Evolutionary conservation across 106 monocot genomes (phyloP).

Genomic region (Dendrobium chrysotoxum): DNA sequence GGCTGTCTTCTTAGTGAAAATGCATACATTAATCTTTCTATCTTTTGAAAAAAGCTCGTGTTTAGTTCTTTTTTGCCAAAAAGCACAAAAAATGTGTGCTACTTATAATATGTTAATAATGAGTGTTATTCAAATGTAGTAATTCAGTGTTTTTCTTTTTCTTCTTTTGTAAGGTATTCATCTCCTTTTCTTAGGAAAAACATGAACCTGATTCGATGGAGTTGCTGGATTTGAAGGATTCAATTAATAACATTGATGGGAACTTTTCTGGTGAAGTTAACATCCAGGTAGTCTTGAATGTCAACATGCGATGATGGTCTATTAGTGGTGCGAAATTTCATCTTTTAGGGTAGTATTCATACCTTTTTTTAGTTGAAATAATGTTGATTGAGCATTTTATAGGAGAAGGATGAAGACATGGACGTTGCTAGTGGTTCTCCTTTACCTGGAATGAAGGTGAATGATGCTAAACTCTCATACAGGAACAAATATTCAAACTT

Average conservation of each 20-base stretch:
- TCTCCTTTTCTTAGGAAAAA: conserved; percentile 21
- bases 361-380: conserved; percentile 13
- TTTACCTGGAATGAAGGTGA: conserved; percentile 86
- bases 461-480: background rate
- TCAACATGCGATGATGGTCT: background rate
- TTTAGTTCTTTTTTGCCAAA: too few species aligned
- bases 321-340: background rate
- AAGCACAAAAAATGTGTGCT: background rate
- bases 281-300: conserved; percentile 22
- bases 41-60: background rate
- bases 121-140: background rate
- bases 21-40: background rate
- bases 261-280: conserved; percentile 5
- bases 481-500: background rate
- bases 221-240: conserved; percentile 7
- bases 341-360: conserved; percentile 6
- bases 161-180: conserved; percentile 3
- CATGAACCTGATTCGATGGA: conserved; percentile 14
- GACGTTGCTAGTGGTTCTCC: conserved; percentile 80
- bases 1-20: background rate
- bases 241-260: conserved; percentile 15
- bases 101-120: background rate
- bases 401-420: conserved; percentile 46
- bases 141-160: background rate
- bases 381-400: conserved; percentile 22